Conservation (phyloP, 306 rosid species). For the Prinsepia uniflora region DNA sequence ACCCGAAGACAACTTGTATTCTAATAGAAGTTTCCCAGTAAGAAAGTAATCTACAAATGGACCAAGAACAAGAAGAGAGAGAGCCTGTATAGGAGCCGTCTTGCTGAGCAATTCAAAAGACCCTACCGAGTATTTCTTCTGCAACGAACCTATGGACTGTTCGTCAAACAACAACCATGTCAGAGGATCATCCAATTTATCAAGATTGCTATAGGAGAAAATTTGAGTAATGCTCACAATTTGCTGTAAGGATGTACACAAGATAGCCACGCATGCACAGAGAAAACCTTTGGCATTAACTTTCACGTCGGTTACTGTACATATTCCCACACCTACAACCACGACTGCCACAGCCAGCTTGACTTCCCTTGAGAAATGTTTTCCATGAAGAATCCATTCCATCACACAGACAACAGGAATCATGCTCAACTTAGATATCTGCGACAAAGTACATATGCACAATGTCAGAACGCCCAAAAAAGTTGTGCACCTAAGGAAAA, state of each 20-base stretch:
- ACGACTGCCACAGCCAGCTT: slow-evolving; percentile 48
- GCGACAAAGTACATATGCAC: neutral
- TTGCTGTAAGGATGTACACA: slow-evolving; percentile 52
- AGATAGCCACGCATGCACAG: slow-evolving; percentile 44
- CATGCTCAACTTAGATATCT: slow-evolving; percentile 59
- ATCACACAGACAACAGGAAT: slow-evolving; percentile 53
- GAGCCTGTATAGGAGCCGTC: slow-evolving; percentile 58
- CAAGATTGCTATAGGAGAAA: neutral
- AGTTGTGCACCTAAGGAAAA: neutral
- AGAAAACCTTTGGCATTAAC: slow-evolving; percentile 51
- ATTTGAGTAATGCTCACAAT: slow-evolving; percentile 32
- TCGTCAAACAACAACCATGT: slow-evolving; percentile 2
- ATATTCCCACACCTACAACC: slow-evolving; percentile 49
- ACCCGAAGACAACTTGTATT: slow-evolving; percentile 31
- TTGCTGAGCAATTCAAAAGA: slow-evolving; percentile 57
- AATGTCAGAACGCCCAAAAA: neutral
- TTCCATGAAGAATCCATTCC: slow-evolving; percentile 56
- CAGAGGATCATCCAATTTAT: neutral
- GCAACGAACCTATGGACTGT: slow-evolving; percentile 55
- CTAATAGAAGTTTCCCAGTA: slow-evolving; percentile 34
- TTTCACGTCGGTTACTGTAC: slow-evolving; percentile 52
- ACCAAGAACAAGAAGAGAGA: slow-evolving; percentile 48
- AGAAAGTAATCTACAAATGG: slow-evolving; percentile 49
- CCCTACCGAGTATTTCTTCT: slow-evolving; percentile 51
- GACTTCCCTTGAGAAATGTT: slow-evolving; percentile 48